Evolutionary conservation across 495 filamentous ascomycete genomes (phyloP), one percentile per base, ranked within the genome.

Genomic region (Hyaloscypha finlandica): DNA sequence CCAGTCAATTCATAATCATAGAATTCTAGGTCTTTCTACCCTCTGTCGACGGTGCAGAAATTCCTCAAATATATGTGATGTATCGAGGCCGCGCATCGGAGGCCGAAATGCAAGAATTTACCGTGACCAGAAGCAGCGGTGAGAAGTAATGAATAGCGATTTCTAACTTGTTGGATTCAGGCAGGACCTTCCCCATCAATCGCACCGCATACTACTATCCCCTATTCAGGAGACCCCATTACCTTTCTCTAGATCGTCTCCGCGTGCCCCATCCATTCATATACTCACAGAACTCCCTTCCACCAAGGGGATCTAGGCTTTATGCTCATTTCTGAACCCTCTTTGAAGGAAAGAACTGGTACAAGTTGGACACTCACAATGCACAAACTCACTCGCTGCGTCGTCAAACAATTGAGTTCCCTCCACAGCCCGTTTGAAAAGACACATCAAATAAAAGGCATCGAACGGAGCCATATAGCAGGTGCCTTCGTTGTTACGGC

Each of bases 371-470:
- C 25, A 39, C 51, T 63, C 35, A 63, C 58, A 68, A 64, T 68
- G 66, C 61, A 59, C 59, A 29, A 64, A 64, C 5, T 25, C 30
- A 59, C 66, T 68, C 22, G 19, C n/a, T 16, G 35, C 22, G 16
- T 63, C 61, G 6, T 16, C 29, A 9, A 20, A 16, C 52, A 68
- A 64, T 33, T 64, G 66, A 16, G 54, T 64, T 2, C 48, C 59
- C 52, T 68, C 61, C 32, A 58, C 59, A 51, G 53, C 35, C 11
- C 54, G 35, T 31, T 68, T 9, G 37, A 62, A 64, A 30, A 63
- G 62, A 64, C 66, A 68, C 1, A 57, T n/a, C 8, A n/a, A 54
- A 30, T 63, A 59, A 4, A 48, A 12, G 2, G 22, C n/a, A 25
- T 31, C 16, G 35, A 68, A 59, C 1, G 60, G 51, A 35, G 63